Evolutionary conservation across 2,329 filamentous ascomycete species (phyloP), one percentile per base, ranked within the genome.

Genomic region (Pestalotiopsis sp.): DNA sequence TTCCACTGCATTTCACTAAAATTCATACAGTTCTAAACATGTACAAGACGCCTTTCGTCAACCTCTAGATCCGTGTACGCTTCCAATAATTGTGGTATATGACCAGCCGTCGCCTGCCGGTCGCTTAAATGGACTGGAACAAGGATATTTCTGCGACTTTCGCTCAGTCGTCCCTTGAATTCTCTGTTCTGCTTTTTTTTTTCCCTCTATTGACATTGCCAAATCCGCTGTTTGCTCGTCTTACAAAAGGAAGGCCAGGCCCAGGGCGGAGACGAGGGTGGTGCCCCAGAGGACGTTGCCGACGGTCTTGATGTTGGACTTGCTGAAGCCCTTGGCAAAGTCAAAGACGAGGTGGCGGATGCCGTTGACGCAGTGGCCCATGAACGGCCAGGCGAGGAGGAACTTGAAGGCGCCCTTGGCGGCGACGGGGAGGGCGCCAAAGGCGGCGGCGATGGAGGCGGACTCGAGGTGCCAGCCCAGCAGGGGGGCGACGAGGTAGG

Each of bases 401-500:
- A 88, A 83, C 84, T 90, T 90, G 79, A 87, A 64, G 36, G 76
- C 83, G 69, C 84, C 87, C 82, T 91, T 90, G 77, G 84, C 82
- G 67, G 86, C 83, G 11, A 90, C 80, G 23, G 92, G 88, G 31
- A 92, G 79, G 4, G 83, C 82, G 27, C 86, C 89, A 45, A 89
- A 88, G 62, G 89, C 82, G 31, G 89, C 87, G 36, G 88, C 90
- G 9, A 93, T 76, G 61, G 88, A 84, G 65, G 85, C 83, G 68
- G 82, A 85, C 84, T 90, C 88, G 69, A 90, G 77, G 82, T 90
- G 88, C 81, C 84, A 85, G 73, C 88, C 95, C 67, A 93, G 81
- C 58, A 92, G 82, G 4, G 95, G 95, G 0, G 94, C 91, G 72
- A 88, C 88, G 70, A 97, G 91, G 86, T 98, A 98, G 67, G 91